Conservation (phyloP, 176 grass and related monocot genomes). For the Cenchrus americanus region DNA sequence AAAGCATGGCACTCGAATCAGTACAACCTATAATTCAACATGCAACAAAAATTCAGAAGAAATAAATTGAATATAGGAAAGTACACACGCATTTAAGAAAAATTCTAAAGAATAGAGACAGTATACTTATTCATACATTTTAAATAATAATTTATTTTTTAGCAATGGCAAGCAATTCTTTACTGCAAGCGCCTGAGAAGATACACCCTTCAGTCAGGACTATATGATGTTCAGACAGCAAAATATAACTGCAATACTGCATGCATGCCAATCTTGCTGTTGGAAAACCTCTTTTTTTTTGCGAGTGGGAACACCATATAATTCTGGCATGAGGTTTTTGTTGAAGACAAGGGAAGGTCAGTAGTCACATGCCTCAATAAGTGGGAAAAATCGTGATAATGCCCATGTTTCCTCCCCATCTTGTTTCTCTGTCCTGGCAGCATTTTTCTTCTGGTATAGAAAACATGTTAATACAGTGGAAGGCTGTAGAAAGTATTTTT, state of each 20-base stretch:
- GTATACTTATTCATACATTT: conserved; percentile 7
- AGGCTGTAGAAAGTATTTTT: conserved; percentile 32
- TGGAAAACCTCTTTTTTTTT: too few relatives aligned
- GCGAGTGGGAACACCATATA: not conserved
- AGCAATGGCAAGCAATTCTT: conserved; percentile 21
- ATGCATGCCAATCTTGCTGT: not conserved
- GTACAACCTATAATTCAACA: not conserved
- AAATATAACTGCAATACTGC: not conserved
- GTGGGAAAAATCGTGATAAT: conserved; percentile 81
- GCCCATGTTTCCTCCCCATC: conserved; percentile 80
- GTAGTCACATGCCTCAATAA: conserved; percentile 71
- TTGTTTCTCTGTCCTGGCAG: conserved; percentile 68
- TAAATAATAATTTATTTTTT: conserved; percentile 4
- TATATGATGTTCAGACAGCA: not conserved
- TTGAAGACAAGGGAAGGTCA: conserved; percentile 16
- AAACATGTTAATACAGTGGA: conserved; percentile 42
- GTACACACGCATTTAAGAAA: not conserved
- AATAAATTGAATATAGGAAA: not conserved
- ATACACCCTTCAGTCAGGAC: not conserved
- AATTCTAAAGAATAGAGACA: not conserved
- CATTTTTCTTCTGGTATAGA: conserved; percentile 78
- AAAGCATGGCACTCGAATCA: not conserved
- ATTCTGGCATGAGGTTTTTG: not conserved
- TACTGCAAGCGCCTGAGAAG: conserved; percentile 12
- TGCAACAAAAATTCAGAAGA: not conserved